These are phyloP conservation scores for Trametes elegans DNA, from an alignment of 768 basidiomycete species.

Conservation along the genomic window DNA sequence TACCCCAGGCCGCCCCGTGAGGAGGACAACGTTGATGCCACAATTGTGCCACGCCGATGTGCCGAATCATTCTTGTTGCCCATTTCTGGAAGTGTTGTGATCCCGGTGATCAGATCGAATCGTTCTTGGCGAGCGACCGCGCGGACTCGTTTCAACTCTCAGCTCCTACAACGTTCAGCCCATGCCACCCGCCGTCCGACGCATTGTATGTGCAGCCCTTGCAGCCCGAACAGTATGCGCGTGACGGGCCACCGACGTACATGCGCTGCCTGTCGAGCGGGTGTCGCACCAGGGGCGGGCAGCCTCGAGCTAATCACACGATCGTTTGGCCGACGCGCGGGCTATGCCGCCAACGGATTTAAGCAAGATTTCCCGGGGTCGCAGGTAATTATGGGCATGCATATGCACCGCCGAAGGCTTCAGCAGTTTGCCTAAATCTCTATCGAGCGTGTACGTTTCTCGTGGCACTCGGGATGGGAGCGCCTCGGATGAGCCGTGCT, in stretches of 20 bases:
- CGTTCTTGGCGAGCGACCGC: neutral
- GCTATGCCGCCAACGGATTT: neutral
- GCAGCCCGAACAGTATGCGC: too few species aligned
- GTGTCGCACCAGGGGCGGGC: neutral
- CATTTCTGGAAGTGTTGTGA: neutral
- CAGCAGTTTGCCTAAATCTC: slow-evolving; percentile 3
- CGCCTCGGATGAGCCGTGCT: neutral
- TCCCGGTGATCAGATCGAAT: slow-evolving; percentile 8
- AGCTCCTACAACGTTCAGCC: neutral
- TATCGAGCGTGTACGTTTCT: neutral
- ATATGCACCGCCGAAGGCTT: too few species aligned
- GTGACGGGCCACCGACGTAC: too few species aligned
- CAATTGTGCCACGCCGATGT: neutral
- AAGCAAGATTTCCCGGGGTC: slow-evolving; percentile 1
- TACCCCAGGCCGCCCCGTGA: slow-evolving; percentile 10
- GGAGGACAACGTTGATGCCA: slow-evolving; percentile 6
- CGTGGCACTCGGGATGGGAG: slow-evolving; percentile 4
- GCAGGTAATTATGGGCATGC: too few species aligned
- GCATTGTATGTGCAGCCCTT: too few species aligned
- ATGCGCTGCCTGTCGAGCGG: neutral
- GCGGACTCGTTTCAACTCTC: neutral
- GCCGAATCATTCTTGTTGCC: slow-evolving; percentile 15
- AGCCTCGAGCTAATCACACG: slow-evolving; percentile 1
- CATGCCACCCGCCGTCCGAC: too few species aligned
- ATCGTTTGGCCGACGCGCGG: neutral